These are phyloP conservation scores for Trichoderma virens DNA, from an alignment of 495 filamentous ascomycete genomes.

Conservation along the genomic window DNA sequence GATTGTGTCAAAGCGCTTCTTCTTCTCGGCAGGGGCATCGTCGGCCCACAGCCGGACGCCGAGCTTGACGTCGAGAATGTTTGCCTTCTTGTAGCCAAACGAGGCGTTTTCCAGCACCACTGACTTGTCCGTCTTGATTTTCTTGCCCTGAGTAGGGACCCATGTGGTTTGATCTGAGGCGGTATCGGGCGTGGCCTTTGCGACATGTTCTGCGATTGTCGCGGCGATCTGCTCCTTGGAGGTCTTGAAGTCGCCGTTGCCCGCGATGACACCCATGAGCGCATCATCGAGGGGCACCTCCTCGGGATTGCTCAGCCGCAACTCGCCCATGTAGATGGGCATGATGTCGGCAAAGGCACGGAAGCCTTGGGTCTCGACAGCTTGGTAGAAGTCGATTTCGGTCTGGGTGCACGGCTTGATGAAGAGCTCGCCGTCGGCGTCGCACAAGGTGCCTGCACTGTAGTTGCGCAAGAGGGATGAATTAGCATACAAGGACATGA, in stretches of 20 bases:
- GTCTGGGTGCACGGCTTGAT: constrained; percentile 88
- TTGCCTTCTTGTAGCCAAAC: constrained; percentile 72
- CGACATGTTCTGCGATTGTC: constrained; percentile 18
- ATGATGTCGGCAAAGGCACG: constrained; percentile 69
- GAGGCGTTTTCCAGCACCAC: constrained; percentile 86
- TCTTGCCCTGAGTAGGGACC: constrained; percentile 37
- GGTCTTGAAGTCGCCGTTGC: constrained; percentile 33
- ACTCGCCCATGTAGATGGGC: constrained; percentile 75
- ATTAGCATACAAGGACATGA: constrained; percentile 1
- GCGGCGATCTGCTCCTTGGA: constrained; percentile 31
- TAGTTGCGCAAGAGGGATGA: constrained; percentile 4
- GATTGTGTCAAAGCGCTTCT: constrained; percentile 70
- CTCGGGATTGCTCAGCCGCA: constrained; percentile 44
- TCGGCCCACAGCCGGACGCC: constrained; percentile 82
- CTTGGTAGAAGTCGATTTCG: constrained; percentile 91
- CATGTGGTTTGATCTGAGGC: constrained; percentile 11
- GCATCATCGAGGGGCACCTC: constrained; percentile 44
- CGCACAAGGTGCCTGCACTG: constrained; percentile 88
- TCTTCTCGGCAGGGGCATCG: constrained; percentile 69
- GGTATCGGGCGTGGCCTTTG: constrained; percentile 11
- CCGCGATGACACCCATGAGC: constrained; percentile 37
- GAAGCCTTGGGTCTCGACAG: constrained; percentile 47
- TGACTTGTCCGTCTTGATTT: constrained; percentile 63
- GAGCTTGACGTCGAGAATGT: constrained; percentile 93
- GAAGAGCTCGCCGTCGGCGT: constrained; percentile 74